Evolutionary conservation across 352 stramenopile species (phyloP), one percentile per base, ranked within the genome.

Genomic region (Thalassiosira ordinaria): DNA sequence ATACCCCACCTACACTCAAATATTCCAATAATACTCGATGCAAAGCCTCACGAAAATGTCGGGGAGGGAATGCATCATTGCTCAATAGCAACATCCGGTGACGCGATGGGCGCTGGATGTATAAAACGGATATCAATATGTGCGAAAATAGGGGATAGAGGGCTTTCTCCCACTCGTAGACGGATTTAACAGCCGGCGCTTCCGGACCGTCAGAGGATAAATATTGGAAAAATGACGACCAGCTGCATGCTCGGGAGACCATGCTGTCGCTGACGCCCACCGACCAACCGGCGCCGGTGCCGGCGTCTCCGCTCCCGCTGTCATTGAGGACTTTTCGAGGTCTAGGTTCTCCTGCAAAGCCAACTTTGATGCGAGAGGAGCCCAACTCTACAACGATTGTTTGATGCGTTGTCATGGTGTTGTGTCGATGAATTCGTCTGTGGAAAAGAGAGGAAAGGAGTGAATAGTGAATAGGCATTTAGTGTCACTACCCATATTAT

Each of bases 341-440:
- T 55, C 62, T 84, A 16, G 76, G 71, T 59, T 84, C 76, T 67
- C 76, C 76, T 55, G 76, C 76, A 27, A 73, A 79, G 18, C 76
- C 76, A n/a, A 74, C 47, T 46, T 84, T 84, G 57, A 84, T 78
- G 35, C 76, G 68, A 13, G 76, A 84, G 27, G 67, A 79, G 5
- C 76, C 76, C 1, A 84, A 52, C 53, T 84, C 76, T 29, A 84
- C 61, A 0, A 79, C 76, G 29, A 84, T 70, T 37, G 76, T 84
- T 70, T 78, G 68, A 31, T 84, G 59, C 26, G 31, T 74, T 18
- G 66, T 49, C 66, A 74, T 78, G 44, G 24, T 59, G 22, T 13
- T 26, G 20, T 22, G n/a, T n/a, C n/a, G n/a, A n/a, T n/a, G n/a
- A n/a, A n/a, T n/a, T n/a, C n/a, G n/a, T n/a, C n/a, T n/a, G n/a